A percentile compares a stretch with the other conserved stretches of the same genome.
Evolutionary conservation across 371 early-diverging fungal genomes (phyloP).

Genomic region (Mucor piriformis): DNA sequence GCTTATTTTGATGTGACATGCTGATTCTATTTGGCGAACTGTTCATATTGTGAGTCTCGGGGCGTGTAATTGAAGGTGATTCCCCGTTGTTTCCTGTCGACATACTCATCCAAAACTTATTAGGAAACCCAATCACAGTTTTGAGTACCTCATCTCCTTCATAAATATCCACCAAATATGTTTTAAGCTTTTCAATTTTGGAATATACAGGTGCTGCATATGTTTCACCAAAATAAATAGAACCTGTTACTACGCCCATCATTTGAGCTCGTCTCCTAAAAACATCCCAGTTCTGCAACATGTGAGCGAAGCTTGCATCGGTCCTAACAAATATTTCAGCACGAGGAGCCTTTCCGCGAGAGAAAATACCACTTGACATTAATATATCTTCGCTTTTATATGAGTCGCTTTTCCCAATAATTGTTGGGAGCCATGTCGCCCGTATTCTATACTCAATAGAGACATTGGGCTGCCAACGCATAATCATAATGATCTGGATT

Average conservation of each 20-base stretch:
- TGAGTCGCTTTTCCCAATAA: conserved; percentile 31
- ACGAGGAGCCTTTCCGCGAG: conserved; percentile 45
- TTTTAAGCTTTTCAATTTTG: conserved; percentile 68
- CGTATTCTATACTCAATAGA: conserved; percentile 84
- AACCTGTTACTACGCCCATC: conserved; percentile 52
- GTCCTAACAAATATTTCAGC: conserved; percentile 50
- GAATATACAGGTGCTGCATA: conserved; percentile 61
- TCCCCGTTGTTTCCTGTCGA: neutral
- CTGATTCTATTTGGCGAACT: neutral
- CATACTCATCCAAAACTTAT: conserved; percentile 29
- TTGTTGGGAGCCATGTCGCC: conserved; percentile 47
- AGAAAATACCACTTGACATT: conserved; percentile 40
- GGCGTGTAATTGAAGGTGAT: neutral
- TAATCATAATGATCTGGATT: conserved; percentile 67
- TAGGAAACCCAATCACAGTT: conserved; percentile 37
- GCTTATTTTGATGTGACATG: conserved; percentile 10
- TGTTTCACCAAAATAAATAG: conserved; percentile 41
- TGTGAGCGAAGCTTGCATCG: conserved; percentile 49
- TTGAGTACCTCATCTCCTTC: conserved; percentile 77
- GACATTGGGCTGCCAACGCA: conserved; percentile 89
- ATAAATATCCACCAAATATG: conserved; percentile 67
- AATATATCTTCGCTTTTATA: conserved; percentile 28
- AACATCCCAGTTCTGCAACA: conserved; percentile 52
- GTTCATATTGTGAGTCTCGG: neutral
- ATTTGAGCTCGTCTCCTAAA: conserved; percentile 46